These are phyloP conservation scores for Trichosanthes truncata DNA, from an alignment of 306 rosid genomes.

Conservation along the genomic window DNA sequence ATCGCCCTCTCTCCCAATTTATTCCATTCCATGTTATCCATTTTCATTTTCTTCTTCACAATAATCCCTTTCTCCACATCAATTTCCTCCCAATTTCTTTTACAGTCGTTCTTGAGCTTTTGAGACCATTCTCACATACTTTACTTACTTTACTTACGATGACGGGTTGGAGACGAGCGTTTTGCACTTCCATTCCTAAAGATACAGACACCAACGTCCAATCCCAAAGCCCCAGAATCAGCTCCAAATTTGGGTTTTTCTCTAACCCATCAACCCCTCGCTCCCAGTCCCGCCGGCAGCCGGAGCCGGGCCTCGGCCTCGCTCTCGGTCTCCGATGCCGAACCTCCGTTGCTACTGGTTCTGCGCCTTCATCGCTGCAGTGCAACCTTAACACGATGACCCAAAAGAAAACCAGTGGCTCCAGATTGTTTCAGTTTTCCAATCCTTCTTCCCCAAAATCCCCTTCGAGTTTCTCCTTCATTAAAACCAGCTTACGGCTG, in stretches of 20 bases:
- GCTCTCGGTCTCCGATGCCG: constrained; percentile 73
- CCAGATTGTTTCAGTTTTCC: constrained; percentile 42
- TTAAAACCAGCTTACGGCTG: constrained; percentile 53
- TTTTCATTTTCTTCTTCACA: neutral
- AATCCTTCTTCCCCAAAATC: constrained; percentile 74
- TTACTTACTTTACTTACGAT: constrained; percentile 13
- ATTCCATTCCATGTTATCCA: neutral
- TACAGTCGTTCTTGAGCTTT: neutral
- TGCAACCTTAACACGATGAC: constrained; percentile 34
- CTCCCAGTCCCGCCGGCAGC: constrained; percentile 44
- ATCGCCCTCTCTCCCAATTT: neutral
- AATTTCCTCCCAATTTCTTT: neutral
- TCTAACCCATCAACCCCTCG: constrained; percentile 84
- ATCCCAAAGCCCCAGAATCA: constrained; percentile 47
- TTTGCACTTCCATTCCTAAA: constrained; percentile 74
- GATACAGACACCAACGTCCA: constrained; percentile 38
- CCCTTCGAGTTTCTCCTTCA: constrained; percentile 73
- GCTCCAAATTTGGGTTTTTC: constrained; percentile 70
- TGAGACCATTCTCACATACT: neutral
- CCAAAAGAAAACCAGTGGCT: constrained; percentile 22
- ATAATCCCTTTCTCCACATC: no score
- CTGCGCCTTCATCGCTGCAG: constrained; percentile 48
- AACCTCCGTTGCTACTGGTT: constrained; percentile 29
- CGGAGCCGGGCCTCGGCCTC: no score
- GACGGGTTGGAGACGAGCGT: constrained; percentile 93